These are phyloP conservation scores for Funneliformis mosseae DNA, from an alignment of 192 early-diverging fungal genomes.

Conservation along the genomic window DNA sequence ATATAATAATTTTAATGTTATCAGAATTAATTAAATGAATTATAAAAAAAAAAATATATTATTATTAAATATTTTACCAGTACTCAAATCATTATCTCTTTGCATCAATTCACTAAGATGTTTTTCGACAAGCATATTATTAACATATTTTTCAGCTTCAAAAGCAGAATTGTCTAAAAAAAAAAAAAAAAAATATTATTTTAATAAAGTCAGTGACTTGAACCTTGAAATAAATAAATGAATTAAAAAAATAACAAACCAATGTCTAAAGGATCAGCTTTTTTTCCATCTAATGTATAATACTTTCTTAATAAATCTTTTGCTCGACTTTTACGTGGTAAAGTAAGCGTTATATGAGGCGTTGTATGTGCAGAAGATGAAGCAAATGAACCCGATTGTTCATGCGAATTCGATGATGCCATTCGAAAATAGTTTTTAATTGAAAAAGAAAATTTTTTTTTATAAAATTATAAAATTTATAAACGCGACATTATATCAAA, in stretches of 20 bases:
- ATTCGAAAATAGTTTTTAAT: too few species aligned
- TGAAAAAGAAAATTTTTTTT: too few species aligned
- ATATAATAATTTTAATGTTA: background rate
- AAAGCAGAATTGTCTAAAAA: slow-evolving; percentile 65
- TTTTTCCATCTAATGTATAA: slow-evolving; percentile 50
- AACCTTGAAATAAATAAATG: slow-evolving; percentile 13
- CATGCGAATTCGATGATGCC: too few species aligned
- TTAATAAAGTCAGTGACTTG: background rate
- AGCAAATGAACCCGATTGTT: background rate
- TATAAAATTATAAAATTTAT: too few species aligned
- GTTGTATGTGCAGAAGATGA: background rate
- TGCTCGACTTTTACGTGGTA: slow-evolving; percentile 35
- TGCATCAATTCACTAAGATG: slow-evolving; percentile 69
- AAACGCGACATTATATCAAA: too few species aligned
- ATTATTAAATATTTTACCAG: slow-evolving; percentile 50
- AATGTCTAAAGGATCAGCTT: slow-evolving; percentile 68
- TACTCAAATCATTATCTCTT: slow-evolving; percentile 75
- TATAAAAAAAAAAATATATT: background rate
- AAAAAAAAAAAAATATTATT: background rate
- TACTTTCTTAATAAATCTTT: slow-evolving; percentile 59
- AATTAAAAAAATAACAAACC: slow-evolving; percentile 46
- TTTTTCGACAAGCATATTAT: slow-evolving; percentile 70
- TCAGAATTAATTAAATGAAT: background rate
- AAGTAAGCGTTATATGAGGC: slow-evolving; percentile 9
- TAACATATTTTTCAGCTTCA: slow-evolving; percentile 78